phyloP scores from a whole-genome alignment of 345 rosid species.

The Eucalyptus paniculata region DNA sequence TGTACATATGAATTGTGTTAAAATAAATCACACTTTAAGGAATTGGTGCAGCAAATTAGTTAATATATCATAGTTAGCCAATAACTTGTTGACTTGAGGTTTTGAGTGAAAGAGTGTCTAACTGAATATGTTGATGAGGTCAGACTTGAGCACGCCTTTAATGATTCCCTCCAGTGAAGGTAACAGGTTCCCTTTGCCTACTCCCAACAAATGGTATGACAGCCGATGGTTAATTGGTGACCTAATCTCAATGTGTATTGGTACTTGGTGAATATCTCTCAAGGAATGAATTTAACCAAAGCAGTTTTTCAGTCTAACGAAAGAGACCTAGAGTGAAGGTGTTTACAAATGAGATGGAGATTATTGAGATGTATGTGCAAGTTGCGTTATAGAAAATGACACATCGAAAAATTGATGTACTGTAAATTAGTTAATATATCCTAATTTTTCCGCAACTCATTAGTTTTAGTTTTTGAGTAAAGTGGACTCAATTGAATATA shows the following conservation, averaged over 20 bases:
- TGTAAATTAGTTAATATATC: not conserved
- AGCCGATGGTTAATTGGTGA: not conserved
- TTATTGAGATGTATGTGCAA: not conserved
- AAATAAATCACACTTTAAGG: rapidly evolving
- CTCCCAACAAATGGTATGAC: not conserved
- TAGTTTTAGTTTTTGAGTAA: not conserved
- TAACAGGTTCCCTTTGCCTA: rapidly evolving
- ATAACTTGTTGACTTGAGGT: not conserved
- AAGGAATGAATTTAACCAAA: not conserved
- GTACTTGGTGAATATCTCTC: not conserved
- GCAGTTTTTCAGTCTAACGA: rapidly evolving
- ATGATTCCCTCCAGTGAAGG: rapidly evolving
- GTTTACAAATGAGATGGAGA: not conserved
- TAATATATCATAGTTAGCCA: rapidly evolving
- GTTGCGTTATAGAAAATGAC: not conserved
- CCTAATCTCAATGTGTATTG: not conserved
- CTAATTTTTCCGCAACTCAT: rapidly evolving
- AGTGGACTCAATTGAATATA: not conserved
- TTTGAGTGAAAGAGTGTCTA: too few relatives aligned
- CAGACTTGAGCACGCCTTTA: rapidly evolving
- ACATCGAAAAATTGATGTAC: not conserved
- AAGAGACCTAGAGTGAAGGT: not conserved
- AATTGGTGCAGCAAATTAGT: not conserved
- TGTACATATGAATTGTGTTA: not conserved
- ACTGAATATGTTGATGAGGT: rapidly evolving